These are phyloP conservation scores for Caloboletus firmus DNA, from an alignment of 1,284 basidiomycete genomes.

Conservation along the genomic window DNA sequence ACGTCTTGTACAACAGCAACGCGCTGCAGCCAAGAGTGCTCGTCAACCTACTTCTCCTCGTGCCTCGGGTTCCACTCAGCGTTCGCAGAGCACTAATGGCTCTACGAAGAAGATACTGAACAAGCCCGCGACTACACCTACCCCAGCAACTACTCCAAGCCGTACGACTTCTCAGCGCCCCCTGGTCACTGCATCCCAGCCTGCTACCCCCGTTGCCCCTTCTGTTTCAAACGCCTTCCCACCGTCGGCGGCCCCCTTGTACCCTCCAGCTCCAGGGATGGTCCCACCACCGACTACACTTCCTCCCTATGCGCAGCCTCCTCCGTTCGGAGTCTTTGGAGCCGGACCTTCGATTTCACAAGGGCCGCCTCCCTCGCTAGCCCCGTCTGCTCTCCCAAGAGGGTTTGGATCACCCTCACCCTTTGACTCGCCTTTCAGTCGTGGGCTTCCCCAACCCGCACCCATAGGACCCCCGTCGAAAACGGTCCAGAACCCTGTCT, in stretches of 20 bases:
- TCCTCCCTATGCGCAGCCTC: conserved; percentile 49
- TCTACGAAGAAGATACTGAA: conserved; percentile 53
- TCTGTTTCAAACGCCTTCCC: conserved; percentile 29
- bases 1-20: conserved; percentile 45
- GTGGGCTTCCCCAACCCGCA: conserved; percentile 41
- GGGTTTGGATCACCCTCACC: conserved; percentile 47
- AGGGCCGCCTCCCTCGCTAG: conserved; percentile 46
- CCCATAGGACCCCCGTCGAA: conserved; percentile 62
- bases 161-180: conserved; percentile 35
- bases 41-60: conserved; percentile 53
- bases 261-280: conserved; percentile 45
- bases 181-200: conserved; percentile 32
- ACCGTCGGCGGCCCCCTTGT: conserved; percentile 46
- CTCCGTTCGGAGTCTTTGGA: conserved; percentile 50
- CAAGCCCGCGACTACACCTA: conserved; percentile 37
- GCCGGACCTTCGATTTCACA: conserved; percentile 44
- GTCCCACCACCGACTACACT: conserved; percentile 44
- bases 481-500: conserved; percentile 36
- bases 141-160: conserved; percentile 29
- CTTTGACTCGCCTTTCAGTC: conserved; percentile 49
- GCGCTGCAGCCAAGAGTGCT: conserved; percentile 37
- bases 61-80: conserved; percentile 51
- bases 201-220: conserved; percentile 35
- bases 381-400: conserved; percentile 53
- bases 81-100: conserved; percentile 42